Conservation (phyloP, 1,284 basidiomycete genomes). For the Pyrrhoderma lamaoense region DNA sequence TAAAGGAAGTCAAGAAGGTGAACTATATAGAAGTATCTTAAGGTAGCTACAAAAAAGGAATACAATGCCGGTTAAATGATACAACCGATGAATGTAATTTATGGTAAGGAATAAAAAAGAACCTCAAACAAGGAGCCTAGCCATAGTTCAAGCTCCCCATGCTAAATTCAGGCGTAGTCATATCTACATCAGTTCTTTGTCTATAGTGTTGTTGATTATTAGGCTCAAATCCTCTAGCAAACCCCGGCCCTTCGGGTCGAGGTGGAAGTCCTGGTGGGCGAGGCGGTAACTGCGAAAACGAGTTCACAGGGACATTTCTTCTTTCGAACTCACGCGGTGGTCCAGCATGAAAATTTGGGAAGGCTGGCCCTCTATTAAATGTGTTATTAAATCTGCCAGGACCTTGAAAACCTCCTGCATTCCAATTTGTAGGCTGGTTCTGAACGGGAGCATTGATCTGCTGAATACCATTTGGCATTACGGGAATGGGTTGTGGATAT, state of each 20-base stretch:
- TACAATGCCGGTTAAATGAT: too few relatives aligned
- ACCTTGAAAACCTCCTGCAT: neutral
- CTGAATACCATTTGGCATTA: neutral
- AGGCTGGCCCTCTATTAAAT: neutral
- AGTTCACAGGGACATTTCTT: neutral
- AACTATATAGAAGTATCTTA: too few relatives aligned
- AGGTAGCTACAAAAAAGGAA: too few relatives aligned
- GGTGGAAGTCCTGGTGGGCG: slow-evolving; percentile 14
- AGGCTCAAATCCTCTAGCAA: too few relatives aligned
- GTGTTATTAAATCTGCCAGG: neutral
- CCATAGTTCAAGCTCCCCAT: neutral
- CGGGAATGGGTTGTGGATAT: neutral
- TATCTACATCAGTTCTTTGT: neutral
- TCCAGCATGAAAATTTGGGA: neutral
- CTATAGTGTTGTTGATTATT: too few relatives aligned
- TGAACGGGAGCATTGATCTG: neutral
- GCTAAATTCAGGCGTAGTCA: neutral
- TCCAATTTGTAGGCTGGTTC: slow-evolving; percentile 2
- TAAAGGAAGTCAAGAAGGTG: too few relatives aligned
- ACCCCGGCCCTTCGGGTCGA: slow-evolving; percentile 6
- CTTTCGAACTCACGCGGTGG: neutral
- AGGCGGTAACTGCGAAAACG: slow-evolving; percentile 8
- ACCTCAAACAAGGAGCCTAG: neutral
- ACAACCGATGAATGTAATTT: too few relatives aligned
- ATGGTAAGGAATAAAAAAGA: too few relatives aligned